Percentiles rank a stretch among this genome's conserved stretches.
Conservation (phyloP, 1,284 basidiomycete species). For the Tilletia horrida region DNA sequence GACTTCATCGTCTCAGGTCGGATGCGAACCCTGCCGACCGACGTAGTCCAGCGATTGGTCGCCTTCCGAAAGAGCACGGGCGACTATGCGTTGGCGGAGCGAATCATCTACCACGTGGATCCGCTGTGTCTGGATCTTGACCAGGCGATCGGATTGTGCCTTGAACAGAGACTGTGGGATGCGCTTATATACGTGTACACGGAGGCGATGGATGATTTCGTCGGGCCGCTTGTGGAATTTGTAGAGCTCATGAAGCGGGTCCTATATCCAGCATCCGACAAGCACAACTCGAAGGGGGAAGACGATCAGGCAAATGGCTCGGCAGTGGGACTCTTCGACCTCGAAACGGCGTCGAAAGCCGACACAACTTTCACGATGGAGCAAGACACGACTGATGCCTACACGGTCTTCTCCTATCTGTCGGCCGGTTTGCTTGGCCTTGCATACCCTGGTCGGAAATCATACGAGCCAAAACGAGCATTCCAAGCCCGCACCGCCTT, state of each 20-base stretch:
- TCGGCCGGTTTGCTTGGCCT: conserved; percentile 78
- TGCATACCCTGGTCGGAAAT: conserved; percentile 78
- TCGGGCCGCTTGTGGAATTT: conserved; percentile 82
- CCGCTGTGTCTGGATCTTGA: conserved; percentile 87
- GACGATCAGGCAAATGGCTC: background rate
- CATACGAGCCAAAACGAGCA: conserved; percentile 61
- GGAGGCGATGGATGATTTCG: conserved; percentile 78
- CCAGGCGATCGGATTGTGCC: conserved; percentile 82
- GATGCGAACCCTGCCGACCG: conserved; percentile 70
- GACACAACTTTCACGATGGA: conserved; percentile 20
- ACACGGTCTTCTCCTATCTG: conserved; percentile 91
- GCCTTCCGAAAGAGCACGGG: conserved; percentile 70
- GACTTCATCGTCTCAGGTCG: conserved; percentile 74
- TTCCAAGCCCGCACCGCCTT: conserved; percentile 61
- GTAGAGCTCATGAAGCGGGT: conserved; percentile 72
- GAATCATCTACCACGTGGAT: conserved; percentile 92
- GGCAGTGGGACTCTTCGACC: too few species aligned
- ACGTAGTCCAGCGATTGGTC: conserved; percentile 81
- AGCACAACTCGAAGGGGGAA: background rate
- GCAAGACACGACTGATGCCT: conserved; percentile 63
- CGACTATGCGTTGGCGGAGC: conserved; percentile 74
- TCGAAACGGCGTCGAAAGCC: too few species aligned
- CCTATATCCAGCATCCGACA: conserved; percentile 49
- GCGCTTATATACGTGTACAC: conserved; percentile 93
- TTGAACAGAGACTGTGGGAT: conserved; percentile 78